Evolutionary conservation across 2,329 filamentous ascomycete genomes (phyloP).

Genomic region (Coleophoma crateriformis): DNA sequence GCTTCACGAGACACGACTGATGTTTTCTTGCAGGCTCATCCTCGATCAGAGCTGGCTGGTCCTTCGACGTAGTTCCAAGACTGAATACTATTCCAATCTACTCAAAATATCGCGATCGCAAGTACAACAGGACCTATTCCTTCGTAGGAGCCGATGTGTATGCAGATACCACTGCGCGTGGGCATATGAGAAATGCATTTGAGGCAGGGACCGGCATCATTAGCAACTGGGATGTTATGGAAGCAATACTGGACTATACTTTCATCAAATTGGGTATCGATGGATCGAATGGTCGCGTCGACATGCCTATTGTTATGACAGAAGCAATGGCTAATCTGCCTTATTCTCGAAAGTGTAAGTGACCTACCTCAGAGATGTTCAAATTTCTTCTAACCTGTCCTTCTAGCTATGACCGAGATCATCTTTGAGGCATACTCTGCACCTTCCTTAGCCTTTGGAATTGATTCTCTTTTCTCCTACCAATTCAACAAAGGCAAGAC

Average conservation of each 20-base stretch:
- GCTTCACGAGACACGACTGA: conserved; percentile 12
- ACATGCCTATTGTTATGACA: conserved; percentile 88
- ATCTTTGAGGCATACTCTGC: conserved; percentile 94
- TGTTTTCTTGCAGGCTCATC: conserved; percentile 62
- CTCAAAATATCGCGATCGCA: conserved; percentile 92
- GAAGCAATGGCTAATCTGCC: conserved; percentile 87
- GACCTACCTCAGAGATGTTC: not conserved
- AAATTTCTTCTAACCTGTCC: conserved; percentile 21
- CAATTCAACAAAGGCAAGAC: conserved; percentile 78
- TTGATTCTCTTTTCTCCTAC: conserved; percentile 96
- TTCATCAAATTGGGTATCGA: conserved; percentile 93
- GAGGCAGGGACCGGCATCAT: conserved; percentile 87
- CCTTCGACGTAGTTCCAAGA: conserved; percentile 78
- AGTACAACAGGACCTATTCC: conserved; percentile 83
- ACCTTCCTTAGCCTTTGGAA: conserved; percentile 85
- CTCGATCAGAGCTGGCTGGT: conserved; percentile 89
- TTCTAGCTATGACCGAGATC: conserved; percentile 88
- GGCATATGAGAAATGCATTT: conserved; percentile 86
- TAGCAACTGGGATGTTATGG: conserved; percentile 97
- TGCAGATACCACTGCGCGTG: conserved; percentile 85
- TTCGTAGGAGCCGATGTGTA: conserved; percentile 93
- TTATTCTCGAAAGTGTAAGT: conserved; percentile 82
- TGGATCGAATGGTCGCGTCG: conserved; percentile 65
- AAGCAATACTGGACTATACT: conserved; percentile 87
- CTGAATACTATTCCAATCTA: conserved; percentile 82